A percentile compares a stretch with the other conserved stretches of the same genome.
Conservation (phyloP, 2,329 filamentous ascomycete species). For the Sordariomycetes sp. region DNA sequence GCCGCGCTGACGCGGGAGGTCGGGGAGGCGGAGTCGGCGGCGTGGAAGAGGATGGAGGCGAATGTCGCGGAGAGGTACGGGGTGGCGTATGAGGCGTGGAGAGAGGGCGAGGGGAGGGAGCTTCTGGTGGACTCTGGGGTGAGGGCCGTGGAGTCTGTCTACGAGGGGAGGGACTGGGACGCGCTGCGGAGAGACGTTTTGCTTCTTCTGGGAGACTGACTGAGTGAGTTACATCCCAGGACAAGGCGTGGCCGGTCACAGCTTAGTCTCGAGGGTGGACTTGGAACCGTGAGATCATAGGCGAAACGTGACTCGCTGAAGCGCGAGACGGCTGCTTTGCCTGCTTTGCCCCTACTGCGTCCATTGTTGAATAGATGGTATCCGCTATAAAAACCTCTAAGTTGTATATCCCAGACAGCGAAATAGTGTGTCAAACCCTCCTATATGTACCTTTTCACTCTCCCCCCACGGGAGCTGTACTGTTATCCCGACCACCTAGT, state of each 20-base stretch:
- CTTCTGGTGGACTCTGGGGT: conserved; percentile 23
- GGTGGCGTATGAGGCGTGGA: conserved; percentile 18
- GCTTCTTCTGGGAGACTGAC: too few relatives aligned
- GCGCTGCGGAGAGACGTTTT: not conserved
- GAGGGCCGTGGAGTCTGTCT: not conserved
- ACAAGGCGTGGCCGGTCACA: too few relatives aligned
- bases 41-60: not conserved
- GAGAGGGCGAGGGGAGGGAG: conserved; percentile 26
- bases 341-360: not conserved
- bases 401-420: not conserved
- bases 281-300: not conserved
- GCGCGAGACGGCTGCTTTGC: not conserved
- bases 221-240: too few relatives aligned
- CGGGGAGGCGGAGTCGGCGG: too few relatives aligned
- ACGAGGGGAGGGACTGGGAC: not conserved
- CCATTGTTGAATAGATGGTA: not conserved
- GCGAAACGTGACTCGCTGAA: not conserved
- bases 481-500: not conserved
- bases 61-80: conserved; percentile 21
- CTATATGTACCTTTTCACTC: not conserved
- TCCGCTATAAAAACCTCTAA: not conserved
- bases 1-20: too few relatives aligned
- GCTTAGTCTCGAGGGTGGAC: too few relatives aligned
- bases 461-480: not conserved
- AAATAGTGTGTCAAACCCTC: not conserved